These are phyloP conservation scores for Andrographis paniculata DNA, from an alignment of 305 asterid genomes.

Conservation along the genomic window DNA sequence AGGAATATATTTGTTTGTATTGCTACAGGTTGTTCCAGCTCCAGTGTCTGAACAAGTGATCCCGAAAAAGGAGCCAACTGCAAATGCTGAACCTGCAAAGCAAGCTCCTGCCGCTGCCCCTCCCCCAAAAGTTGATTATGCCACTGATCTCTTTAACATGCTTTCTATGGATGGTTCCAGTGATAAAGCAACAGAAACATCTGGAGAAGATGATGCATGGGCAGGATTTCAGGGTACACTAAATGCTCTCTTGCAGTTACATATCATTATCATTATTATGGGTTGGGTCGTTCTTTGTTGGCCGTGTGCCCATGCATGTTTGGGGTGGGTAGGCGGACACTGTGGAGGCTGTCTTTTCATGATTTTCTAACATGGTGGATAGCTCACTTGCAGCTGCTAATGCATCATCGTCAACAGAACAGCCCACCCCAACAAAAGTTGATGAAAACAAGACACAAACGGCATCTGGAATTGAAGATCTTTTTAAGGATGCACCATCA, in stretches of 20 bases:
- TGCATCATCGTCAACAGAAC: slow-evolving; percentile 45
- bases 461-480: slow-evolving; percentile 47
- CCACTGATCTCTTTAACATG: slow-evolving; percentile 91
- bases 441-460: slow-evolving; percentile 35
- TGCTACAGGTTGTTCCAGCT: slow-evolving; percentile 56
- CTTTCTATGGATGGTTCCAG: slow-evolving; percentile 73
- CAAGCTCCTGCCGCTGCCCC: slow-evolving; percentile 37
- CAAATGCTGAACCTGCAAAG: slow-evolving; percentile 38
- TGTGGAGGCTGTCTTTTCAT: slow-evolving; percentile 3
- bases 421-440: slow-evolving; percentile 26
- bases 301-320: no score
- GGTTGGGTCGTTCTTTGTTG: no score
- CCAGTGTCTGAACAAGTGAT: slow-evolving; percentile 42
- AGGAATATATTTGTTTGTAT: slow-evolving; percentile 13
- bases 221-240: slow-evolving; percentile 94
- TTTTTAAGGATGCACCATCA: slow-evolving; percentile 59
- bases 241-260: slow-evolving; percentile 8
- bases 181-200: slow-evolving; percentile 47
- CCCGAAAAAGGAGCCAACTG: slow-evolving; percentile 50
- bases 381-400: slow-evolving; percentile 64
- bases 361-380: slow-evolving; percentile 9
- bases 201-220: slow-evolving; percentile 77
- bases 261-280: not conserved
- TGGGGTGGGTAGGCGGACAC: not conserved
- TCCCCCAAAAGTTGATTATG: slow-evolving; percentile 65